Base-by-base conservation (phyloP, 768 basidiomycete species). In the Chalciporus sphaerocephalus region DNA sequence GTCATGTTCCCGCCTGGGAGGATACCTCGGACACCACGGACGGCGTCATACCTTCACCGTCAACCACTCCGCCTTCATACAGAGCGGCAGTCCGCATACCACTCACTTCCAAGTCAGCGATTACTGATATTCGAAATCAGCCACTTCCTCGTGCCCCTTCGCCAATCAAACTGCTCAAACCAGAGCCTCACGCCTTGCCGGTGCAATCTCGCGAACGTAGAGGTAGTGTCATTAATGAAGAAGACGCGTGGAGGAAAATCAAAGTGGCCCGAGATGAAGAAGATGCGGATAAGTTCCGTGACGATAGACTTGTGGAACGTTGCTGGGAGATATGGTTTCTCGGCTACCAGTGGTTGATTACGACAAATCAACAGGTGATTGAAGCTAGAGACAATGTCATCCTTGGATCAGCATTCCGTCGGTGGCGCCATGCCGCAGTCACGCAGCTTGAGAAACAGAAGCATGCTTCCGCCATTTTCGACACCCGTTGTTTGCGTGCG, bases 231-330 rank as follows among this genome's bases (percentile, higher is more conserved):
- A 64, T 81, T 16, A 81, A 85, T 54, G 79, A 85, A 57, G 79
- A 85, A 44, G 83, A 87, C 46, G 83, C 83, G 0, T 92, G 87
- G 86, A 81, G 81, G 53, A 87, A 81, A 51, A 81, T 89, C 25
- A 74, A 76, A 57, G 78, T 84, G 72, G 74, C 78, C 37, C 78
- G 79, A 54, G 80, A 87, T 52, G 83, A 90, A 57, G 70, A 75
- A 53, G 76, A 80, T 22, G 91, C 91, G 16, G 86, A 83, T 60
- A 70, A 71, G 44, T 90, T 83, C 62, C 72, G 83, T 35, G 69
- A 78, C 23, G 78, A 81, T 41, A 74, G 72, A 41, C 66, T 92
- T 46, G 41, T 88, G 21, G 81, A 83, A 55, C 79, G 79, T 13
- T 90, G 80, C 56, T 87, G 82, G 80, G 77, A 82, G 38, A 76